These are phyloP conservation scores for Scheffersomyces illinoinensis DNA, from an alignment of 1,139 yeast species.

Conservation along the genomic window DNA sequence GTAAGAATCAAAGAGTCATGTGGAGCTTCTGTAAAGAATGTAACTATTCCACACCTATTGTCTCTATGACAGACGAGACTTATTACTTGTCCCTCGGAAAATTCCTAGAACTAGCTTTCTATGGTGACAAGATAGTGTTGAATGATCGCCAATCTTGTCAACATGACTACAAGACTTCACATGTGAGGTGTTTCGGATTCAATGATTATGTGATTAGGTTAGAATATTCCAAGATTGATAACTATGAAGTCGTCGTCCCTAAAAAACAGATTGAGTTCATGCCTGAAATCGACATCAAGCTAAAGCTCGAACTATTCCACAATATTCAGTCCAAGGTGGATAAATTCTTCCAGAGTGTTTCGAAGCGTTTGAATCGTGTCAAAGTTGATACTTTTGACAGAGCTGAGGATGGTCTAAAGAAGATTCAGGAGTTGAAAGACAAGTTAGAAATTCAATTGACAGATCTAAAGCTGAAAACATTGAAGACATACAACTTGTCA, in stretches of 20 bases:
- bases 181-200: slow-evolving; percentile 80
- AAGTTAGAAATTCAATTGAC: slow-evolving; percentile 54
- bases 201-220: slow-evolving; percentile 78
- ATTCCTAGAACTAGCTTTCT: slow-evolving; percentile 81
- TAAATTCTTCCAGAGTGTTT: slow-evolving; percentile 72
- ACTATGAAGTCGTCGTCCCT: slow-evolving; percentile 79
- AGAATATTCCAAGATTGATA: slow-evolving; percentile 74
- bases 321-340: slow-evolving; percentile 55
- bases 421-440: slow-evolving; percentile 58
- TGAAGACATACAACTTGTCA: slow-evolving; percentile 55
- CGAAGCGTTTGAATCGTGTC: slow-evolving; percentile 70
- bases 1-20: slow-evolving; percentile 58
- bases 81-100: slow-evolving; percentile 94
- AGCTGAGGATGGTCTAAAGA: slow-evolving; percentile 64
- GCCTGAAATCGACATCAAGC: slow-evolving; percentile 66
- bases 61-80: slow-evolving; percentile 85
- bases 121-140: slow-evolving; percentile 57
- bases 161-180: slow-evolving; percentile 80
- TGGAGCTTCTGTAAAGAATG: slow-evolving; percentile 94
- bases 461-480: slow-evolving; percentile 46
- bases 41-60: slow-evolving; percentile 70
- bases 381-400: slow-evolving; percentile 79
- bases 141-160: slow-evolving; percentile 55
- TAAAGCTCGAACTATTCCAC: slow-evolving; percentile 65
- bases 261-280: slow-evolving; percentile 70